phyloP scores from a whole-genome alignment of 805 yeast genomes.

The Spencermartinsiella europaea region DNA sequence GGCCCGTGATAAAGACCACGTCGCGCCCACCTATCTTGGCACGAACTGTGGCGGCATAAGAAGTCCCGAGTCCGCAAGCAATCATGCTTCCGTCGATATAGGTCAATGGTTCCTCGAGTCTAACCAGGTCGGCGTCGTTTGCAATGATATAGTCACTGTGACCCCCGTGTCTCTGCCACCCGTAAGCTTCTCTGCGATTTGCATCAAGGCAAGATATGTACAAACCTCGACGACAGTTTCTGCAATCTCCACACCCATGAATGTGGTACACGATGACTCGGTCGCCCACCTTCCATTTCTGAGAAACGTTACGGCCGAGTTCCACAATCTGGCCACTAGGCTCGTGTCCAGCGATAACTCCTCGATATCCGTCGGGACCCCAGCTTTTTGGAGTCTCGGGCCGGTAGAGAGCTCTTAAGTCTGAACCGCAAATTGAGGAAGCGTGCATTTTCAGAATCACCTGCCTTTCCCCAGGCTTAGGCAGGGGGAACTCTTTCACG shows the following conservation, averaged over 20 bases:
- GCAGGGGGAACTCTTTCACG: constrained; percentile 6
- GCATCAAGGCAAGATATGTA: constrained; percentile 9
- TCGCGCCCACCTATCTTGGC: constrained; percentile 15
- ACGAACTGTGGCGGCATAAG: constrained; percentile 14
- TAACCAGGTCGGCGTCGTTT: constrained; percentile 11
- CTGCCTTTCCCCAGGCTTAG: constrained; percentile 12
- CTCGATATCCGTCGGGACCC: constrained; percentile 14
- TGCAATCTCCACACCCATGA: constrained; percentile 13
- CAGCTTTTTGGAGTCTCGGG: constrained; percentile 9
- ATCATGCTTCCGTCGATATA: constrained; percentile 15
- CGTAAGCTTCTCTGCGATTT: constrained; percentile 10
- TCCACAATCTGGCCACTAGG: constrained; percentile 15
- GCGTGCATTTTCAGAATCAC: constrained; percentile 17
- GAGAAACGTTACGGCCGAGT: constrained; percentile 9
- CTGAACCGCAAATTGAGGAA: constrained; percentile 12
- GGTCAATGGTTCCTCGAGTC: constrained; percentile 8
- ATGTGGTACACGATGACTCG: constrained; percentile 14
- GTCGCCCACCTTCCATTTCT: constrained; percentile 12
- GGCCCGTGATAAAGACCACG: constrained; percentile 14
- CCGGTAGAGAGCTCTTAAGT: constrained; percentile 11
- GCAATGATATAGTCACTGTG: constrained; percentile 12
- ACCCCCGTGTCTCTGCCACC: constrained; percentile 15
- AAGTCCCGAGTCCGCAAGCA: constrained; percentile 14
- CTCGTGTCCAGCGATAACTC: constrained; percentile 15
- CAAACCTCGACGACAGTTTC: constrained; percentile 12